Evolutionary conservation across 208 protist genomes (phyloP).

Genomic region (Leishmania martiniquensis): DNA sequence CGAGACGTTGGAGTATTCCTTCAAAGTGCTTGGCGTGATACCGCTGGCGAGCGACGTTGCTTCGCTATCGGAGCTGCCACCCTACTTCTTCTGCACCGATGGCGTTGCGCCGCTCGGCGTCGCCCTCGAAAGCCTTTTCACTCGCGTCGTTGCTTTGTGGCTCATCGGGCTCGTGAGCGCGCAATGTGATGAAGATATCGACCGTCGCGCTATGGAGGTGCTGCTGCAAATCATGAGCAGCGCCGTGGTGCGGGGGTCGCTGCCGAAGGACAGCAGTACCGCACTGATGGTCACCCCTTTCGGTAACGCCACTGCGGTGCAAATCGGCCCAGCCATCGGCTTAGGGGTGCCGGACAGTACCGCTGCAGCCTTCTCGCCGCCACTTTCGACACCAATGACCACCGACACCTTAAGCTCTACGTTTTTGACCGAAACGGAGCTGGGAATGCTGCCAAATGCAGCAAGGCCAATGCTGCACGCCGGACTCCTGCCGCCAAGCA

Average conservation of each 20-base stretch:
- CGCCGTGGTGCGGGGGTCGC: conserved; percentile 32
- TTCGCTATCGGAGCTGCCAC: conserved; percentile 68
- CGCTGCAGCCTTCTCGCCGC: not conserved
- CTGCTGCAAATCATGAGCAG: conserved; percentile 52
- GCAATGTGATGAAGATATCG: conserved; percentile 69
- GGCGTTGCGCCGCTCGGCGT: conserved; percentile 14
- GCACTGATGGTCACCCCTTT: conserved; percentile 23
- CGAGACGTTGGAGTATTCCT: conserved; percentile 55
- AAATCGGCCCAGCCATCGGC: conserved; percentile 15
- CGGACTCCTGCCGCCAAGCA: not conserved
- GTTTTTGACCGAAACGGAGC: not conserved
- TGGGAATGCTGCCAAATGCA: not conserved
- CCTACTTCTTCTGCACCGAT: conserved; percentile 45
- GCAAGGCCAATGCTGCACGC: not conserved
- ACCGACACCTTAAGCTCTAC: not conserved
- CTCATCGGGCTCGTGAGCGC: conserved; percentile 42
- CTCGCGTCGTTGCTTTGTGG: conserved; percentile 64
- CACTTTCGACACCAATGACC: not conserved
- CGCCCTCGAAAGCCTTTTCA: conserved; percentile 44
- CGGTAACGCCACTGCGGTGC: conserved; percentile 20
- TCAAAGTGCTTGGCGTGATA: conserved; percentile 44
- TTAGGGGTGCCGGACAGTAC: conserved; percentile 9
- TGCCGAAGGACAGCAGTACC: conserved; percentile 40
- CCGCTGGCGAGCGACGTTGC: conserved; percentile 66
- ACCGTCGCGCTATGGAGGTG: conserved; percentile 64